Conservation (phyloP, 129 eudicot genomes). For the Ambrosia trifida region DNA sequence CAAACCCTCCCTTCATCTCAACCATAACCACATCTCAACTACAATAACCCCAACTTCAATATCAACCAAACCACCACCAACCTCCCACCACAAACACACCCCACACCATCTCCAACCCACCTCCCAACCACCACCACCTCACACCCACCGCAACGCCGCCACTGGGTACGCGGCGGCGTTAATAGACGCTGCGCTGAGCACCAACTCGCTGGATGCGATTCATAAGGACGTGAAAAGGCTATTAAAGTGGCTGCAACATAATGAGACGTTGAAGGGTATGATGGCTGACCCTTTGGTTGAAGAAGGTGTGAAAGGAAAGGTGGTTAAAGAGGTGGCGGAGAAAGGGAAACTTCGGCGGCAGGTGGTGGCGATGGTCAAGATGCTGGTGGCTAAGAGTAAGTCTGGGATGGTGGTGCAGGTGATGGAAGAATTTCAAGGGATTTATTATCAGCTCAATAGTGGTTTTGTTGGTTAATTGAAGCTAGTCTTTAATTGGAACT, state of each 20-base stretch:
- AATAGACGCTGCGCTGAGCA: constrained; percentile 45
- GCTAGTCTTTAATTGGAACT: too few species aligned
- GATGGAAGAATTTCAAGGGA: constrained; percentile 58
- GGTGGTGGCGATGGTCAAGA: constrained; percentile 57
- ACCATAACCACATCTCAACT: constrained; percentile 29
- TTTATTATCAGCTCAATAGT: constrained; percentile 40
- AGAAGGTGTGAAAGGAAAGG: constrained; percentile 50
- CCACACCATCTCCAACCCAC: constrained; percentile 11
- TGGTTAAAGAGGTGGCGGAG: constrained; percentile 45
- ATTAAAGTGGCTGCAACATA: constrained; percentile 37
- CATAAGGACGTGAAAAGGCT: constrained; percentile 53
- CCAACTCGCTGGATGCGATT: constrained; percentile 29
- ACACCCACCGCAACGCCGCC: constrained; percentile 45
- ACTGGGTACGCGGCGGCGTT: constrained; percentile 87
- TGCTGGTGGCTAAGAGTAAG: constrained; percentile 55
- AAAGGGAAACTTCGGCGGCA: constrained; percentile 49
- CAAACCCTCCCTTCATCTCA: constrained; percentile 32
- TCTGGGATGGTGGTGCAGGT: constrained; percentile 52
- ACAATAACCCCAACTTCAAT: constrained; percentile 26
- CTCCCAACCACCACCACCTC: constrained; percentile 3
- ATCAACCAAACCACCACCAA: constrained; percentile 36
- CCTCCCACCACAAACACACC: background rate
- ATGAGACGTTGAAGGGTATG: constrained; percentile 37
- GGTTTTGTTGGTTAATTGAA: constrained; percentile 20
- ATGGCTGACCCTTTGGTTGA: constrained; percentile 36